Base-by-base conservation (phyloP, 2,329 filamentous ascomycete species). In the Remersonia thermophila region DNA sequence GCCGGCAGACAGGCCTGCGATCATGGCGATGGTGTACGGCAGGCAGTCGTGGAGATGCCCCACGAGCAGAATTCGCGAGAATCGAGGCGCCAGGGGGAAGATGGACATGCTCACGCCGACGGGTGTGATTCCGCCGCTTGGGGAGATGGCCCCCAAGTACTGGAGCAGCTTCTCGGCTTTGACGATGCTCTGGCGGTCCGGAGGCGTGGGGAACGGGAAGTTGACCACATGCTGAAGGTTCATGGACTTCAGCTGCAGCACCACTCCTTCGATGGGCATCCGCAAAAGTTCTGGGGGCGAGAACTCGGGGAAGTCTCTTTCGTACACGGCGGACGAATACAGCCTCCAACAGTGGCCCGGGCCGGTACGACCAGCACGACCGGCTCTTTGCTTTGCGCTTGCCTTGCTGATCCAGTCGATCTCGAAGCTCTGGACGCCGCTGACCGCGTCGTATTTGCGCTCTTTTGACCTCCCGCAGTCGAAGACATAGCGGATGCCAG, bases 341-440 rank as follows among this genome's bases (percentile, higher is more conserved):
- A 98, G 62, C 38, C 86, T 69, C 62, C 95, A 98, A 59, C 89
- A 96, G 59, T 98, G 93, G 7, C 91, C 91, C 1, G 91, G 87
- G 0, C 86, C 89, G 3, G 89, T 98, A 67, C 91, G 80, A 44
- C 93, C 91, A 39, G 91, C 91, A 69, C 91, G 84, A 61, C 91
- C 91, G 40, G 85, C 77, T 55, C 91, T 74, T 59, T 98, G 91
- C 46, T 79, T 83, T 7, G 91, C 89, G 55, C 85, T 93, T 18
- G 91, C 91, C 62, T 98, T 96, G 63, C 87, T 95, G 55, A 96
- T 93, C 85, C 89, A 98, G 28, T 82, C 81, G 36, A 98, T 75
- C 50, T 94, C 83, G 54, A 94, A 98, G 52, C 82, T 94, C 55
- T 98, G 91, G 1, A 98, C 89, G 3, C 89, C 89, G 7, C 83